These are phyloP conservation scores for Botrytis medusae DNA, from an alignment of 2,329 filamentous ascomycete species.

Conservation along the genomic window DNA sequence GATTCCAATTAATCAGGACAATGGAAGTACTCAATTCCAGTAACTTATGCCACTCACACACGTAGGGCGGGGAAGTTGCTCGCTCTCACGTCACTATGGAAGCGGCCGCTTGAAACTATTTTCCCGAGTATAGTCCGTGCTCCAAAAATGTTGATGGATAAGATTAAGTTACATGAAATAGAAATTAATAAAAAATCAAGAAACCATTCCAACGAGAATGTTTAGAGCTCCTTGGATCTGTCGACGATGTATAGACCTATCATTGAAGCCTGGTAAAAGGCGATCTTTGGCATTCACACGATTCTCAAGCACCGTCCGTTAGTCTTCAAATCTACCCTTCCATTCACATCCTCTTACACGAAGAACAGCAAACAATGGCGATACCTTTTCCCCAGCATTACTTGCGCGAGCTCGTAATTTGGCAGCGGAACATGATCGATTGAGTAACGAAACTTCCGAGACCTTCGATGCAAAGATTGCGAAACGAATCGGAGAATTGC, in stretches of 20 bases:
- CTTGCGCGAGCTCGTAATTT: constrained; percentile 60
- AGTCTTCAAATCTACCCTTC: constrained; percentile 25
- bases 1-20: not conserved
- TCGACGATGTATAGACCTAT: constrained; percentile 48
- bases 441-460: constrained; percentile 52
- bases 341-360: constrained; percentile 25
- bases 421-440: constrained; percentile 55
- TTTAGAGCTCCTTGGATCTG: constrained; percentile 52
- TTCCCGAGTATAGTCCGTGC: not conserved
- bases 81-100: not conserved
- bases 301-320: constrained; percentile 48
- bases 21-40: not conserved
- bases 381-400: constrained; percentile 50
- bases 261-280: constrained; percentile 32
- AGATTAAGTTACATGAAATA: not conserved
- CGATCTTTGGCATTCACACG: constrained; percentile 37
- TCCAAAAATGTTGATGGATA: constrained; percentile 17
- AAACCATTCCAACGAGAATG: constrained; percentile 33
- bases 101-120: constrained; percentile 3
- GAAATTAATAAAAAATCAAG: constrained; percentile 20
- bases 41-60: not conserved
- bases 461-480: constrained; percentile 58
- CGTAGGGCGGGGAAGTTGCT: not conserved
- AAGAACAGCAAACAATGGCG: constrained; percentile 34
- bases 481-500: constrained; percentile 61